Conservation (phyloP, 1,139 yeast species). For the Eremothecium cymbalariae region DNA sequence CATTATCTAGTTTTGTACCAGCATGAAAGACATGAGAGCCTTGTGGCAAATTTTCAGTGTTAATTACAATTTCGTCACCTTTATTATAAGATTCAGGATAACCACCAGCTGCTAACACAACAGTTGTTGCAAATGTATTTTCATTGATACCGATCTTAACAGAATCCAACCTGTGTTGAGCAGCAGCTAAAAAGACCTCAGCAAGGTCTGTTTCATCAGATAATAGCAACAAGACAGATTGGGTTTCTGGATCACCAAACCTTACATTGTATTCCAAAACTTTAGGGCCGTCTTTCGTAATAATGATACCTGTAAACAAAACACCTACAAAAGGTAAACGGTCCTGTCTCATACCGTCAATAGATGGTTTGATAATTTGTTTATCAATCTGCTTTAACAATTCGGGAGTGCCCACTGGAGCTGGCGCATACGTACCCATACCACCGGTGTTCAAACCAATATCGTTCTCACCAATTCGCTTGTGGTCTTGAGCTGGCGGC, state of each 20-base stretch:
- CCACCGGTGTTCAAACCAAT: conserved; percentile 97
- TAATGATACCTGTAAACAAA: conserved; percentile 93
- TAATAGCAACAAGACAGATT: conserved; percentile 84
- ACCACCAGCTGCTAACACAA: conserved; percentile 95
- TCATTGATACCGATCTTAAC: conserved; percentile 57
- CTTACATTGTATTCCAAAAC: conserved; percentile 95
- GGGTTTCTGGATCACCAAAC: conserved; percentile 99
- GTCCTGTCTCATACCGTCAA: conserved; percentile 94
- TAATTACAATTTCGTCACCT: conserved; percentile 74
- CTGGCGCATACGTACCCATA: conserved; percentile 99
- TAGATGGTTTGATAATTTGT: conserved; percentile 76
- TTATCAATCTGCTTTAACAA: conserved; percentile 62
- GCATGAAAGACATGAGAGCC: conserved; percentile 85
- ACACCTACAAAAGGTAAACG: conserved; percentile 95
- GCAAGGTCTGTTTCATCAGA: conserved; percentile 82
- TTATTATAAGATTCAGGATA: conserved; percentile 83
- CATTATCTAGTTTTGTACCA: conserved; percentile 58
- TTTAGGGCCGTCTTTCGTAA: conserved; percentile 77
- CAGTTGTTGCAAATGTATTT: conserved; percentile 72
- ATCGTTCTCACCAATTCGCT: conserved; percentile 90
- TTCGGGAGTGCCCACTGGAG: conserved; percentile 84
- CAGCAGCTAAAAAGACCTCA: conserved; percentile 85
- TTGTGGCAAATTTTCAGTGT: conserved; percentile 38
- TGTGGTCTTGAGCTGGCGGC: conserved; percentile 98
- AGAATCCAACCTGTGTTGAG: conserved; percentile 88